Evolutionary conservation across 108 stramenopile species (phyloP).

Genomic region (Mayamaea pseudoterrestris): DNA sequence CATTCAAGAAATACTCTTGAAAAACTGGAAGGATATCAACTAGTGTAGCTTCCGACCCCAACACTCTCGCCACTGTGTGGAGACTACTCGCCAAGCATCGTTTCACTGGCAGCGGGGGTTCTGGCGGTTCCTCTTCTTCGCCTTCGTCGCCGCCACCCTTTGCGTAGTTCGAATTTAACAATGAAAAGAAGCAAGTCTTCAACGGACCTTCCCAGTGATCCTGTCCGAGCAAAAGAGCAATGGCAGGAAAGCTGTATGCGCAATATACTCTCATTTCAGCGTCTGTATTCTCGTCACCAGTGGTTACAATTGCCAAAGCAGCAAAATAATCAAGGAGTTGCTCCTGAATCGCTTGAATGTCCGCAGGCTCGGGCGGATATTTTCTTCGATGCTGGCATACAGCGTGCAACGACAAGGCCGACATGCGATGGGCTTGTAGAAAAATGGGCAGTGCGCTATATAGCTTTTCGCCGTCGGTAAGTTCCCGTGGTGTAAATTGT

Average conservation of each 20-base stretch:
- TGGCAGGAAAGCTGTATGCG: slow-evolving; percentile 95
- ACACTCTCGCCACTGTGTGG: slow-evolving; percentile 85
- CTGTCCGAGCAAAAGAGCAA: slow-evolving; percentile 76
- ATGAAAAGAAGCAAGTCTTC: slow-evolving; percentile 59
- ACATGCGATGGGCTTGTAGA: slow-evolving; percentile 23
- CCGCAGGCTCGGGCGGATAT: slow-evolving; percentile 41
- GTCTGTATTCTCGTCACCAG: slow-evolving; percentile 73
- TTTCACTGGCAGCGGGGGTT: slow-evolving; percentile 68
- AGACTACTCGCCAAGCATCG: slow-evolving; percentile 85
- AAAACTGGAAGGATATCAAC: slow-evolving; percentile 74
- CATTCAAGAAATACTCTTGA: slow-evolving; percentile 76
- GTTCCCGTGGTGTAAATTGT: slow-evolving; percentile 1
- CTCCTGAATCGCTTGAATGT: slow-evolving; percentile 38
- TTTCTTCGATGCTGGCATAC: slow-evolving; percentile 32
- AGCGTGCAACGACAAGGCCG: slow-evolving; percentile 25
- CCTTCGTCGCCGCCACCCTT: slow-evolving; percentile 9
- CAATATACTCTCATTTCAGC: slow-evolving; percentile 93
- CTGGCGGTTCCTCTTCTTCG: slow-evolving; percentile 3
- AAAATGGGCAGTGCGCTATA: slow-evolving; percentile 27
- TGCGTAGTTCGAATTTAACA: slow-evolving; percentile 51
- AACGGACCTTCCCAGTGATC: slow-evolving; percentile 71
- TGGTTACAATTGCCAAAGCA: slow-evolving; percentile 58
- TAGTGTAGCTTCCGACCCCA: slow-evolving; percentile 48
- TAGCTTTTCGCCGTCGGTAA: slow-evolving; percentile 10
- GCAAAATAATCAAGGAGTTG: slow-evolving; percentile 73